Evolutionary conservation across 345 rosid species (phyloP).

Genomic region (Lepidium sativum): DNA sequence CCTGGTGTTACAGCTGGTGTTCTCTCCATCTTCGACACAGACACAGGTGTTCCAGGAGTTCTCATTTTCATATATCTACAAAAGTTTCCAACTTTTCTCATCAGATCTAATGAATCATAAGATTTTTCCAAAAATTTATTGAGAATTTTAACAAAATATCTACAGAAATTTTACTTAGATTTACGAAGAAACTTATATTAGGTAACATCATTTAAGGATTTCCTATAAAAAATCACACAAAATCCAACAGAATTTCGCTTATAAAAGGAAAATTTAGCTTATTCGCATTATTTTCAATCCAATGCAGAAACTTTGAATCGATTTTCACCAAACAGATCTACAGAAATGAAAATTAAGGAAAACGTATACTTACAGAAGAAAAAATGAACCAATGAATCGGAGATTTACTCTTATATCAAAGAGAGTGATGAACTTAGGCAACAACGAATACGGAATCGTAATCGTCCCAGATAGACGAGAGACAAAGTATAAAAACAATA

Average conservation of each 20-base stretch:
- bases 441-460: background rate
- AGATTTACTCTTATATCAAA: background rate
- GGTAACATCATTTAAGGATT: background rate
- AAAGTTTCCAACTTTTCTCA: background rate
- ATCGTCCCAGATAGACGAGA: background rate
- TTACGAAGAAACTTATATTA: background rate
- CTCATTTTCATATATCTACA: constrained; percentile 35
- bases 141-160: background rate
- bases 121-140: background rate
- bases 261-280: constrained; percentile 10
- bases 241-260: background rate
- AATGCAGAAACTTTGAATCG: background rate
- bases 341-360: background rate
- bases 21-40: constrained; percentile 63
- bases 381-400: background rate
- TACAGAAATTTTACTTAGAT: background rate
- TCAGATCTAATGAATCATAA: constrained; percentile 3
- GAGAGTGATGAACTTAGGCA: background rate
- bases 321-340: background rate
- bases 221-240: background rate
- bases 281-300: background rate
- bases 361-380: constrained; percentile 8
- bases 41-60: constrained; percentile 82
- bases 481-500: background rate
- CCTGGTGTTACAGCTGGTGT: constrained; percentile 61